Evolutionary conservation across 2,329 filamentous ascomycete species (phyloP).

Genomic region (Pseudogymnoascus verrucosus): DNA sequence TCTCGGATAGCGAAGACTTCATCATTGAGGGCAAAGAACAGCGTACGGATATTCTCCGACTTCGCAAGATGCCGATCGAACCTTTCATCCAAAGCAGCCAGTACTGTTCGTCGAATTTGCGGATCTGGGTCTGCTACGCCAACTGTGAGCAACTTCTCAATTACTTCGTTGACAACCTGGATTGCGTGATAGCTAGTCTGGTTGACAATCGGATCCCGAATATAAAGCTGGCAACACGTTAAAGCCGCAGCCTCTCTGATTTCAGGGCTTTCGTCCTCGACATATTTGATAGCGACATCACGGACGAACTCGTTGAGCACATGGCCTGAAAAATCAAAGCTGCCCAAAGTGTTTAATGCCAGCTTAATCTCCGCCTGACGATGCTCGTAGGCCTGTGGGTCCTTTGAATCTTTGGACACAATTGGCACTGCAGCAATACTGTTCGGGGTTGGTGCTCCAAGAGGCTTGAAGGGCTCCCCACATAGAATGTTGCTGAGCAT

Average conservation of each 20-base stretch:
- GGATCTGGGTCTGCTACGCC: constrained; percentile 87
- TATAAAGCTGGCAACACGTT: constrained; percentile 96
- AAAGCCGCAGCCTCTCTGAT: constrained; percentile 91
- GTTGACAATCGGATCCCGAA: constrained; percentile 93
- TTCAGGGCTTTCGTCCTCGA: constrained; percentile 89
- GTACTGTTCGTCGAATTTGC: constrained; percentile 79
- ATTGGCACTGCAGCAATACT: constrained; percentile 73
- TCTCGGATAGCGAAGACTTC: constrained; percentile 89
- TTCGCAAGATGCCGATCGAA: constrained; percentile 97
- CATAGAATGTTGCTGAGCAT: constrained; percentile 92
- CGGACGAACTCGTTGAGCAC: constrained; percentile 97
- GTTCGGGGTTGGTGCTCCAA: constrained; percentile 80
- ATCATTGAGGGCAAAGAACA: constrained; percentile 94
- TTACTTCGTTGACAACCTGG: constrained; percentile 94
- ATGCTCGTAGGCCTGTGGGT: constrained; percentile 71
- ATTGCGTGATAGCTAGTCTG: constrained; percentile 96
- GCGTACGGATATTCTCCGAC: constrained; percentile 89
- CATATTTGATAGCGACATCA: constrained; percentile 95
- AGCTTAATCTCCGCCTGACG: constrained; percentile 83
- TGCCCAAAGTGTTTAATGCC: constrained; percentile 90
- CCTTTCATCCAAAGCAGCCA: constrained; percentile 81
- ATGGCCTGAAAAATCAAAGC: constrained; percentile 89
- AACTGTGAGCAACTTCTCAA: constrained; percentile 91
- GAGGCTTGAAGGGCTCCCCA: constrained; percentile 81
- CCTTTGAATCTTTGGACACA: constrained; percentile 79